phyloP scores from a whole-genome alignment of 129 eudicot genomes.

The Glebionis coronaria region DNA sequence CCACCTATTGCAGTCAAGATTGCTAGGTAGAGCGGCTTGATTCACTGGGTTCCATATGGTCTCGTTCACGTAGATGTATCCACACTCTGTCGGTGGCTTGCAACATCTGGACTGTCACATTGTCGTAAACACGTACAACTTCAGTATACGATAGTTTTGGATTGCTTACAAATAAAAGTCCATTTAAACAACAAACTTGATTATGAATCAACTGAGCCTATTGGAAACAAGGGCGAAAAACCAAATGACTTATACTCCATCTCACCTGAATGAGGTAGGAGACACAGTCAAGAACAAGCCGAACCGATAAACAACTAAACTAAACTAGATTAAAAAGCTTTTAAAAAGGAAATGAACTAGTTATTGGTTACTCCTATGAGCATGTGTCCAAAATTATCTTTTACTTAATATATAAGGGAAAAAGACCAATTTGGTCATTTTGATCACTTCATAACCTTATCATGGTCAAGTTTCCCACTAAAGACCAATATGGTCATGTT shows the following conservation, averaged over 20 bases:
- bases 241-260: neutral
- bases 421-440: too few relatives aligned
- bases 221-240: neutral
- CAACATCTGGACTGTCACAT: slow-evolving; percentile 82
- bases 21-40: slow-evolving; percentile 27
- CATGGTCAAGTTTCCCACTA: too few relatives aligned
- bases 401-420: slow-evolving; percentile 14
- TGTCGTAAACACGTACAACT: neutral
- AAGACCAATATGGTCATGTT: too few relatives aligned
- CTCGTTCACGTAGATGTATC: slow-evolving; percentile 66
- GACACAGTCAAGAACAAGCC: neutral
- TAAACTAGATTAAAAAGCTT: neutral
- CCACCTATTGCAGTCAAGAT: slow-evolving; percentile 65
- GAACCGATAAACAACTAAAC: neutral
- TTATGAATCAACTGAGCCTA: too few relatives aligned
- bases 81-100: slow-evolving; percentile 97
- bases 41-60: slow-evolving; percentile 60
- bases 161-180: too few relatives aligned
- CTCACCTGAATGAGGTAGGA: too few relatives aligned
- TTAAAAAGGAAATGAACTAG: neutral
- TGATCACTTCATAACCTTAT: too few relatives aligned
- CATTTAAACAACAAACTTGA: too few relatives aligned
- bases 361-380: neutral
- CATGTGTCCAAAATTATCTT: slow-evolving; percentile 5
- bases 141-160: neutral